phyloP scores from a whole-genome alignment of 306 rosid genomes.

The Acmispon strigosus region DNA sequence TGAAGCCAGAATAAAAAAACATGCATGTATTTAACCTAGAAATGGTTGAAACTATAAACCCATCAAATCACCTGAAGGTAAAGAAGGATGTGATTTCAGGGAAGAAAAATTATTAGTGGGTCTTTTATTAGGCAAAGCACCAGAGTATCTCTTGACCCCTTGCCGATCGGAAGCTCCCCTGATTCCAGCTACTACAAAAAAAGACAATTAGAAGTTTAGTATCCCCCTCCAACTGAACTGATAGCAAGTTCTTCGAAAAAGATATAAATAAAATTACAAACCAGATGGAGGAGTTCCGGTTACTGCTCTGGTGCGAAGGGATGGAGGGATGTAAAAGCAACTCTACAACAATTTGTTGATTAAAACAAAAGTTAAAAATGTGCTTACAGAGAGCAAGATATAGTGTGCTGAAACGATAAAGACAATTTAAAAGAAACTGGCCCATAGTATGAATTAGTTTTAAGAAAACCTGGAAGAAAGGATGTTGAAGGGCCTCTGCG shows the following conservation, averaged over 20 bases:
- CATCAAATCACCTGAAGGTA: constrained; percentile 50
- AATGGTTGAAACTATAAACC: not conserved
- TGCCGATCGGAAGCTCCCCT: constrained; percentile 49
- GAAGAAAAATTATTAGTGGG: constrained; percentile 47
- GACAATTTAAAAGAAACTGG: not conserved
- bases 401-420: not conserved
- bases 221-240: constrained; percentile 4
- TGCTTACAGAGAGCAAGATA: not conserved
- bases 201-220: not conserved
- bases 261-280: constrained; percentile 26
- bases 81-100: constrained; percentile 46
- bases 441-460: not conserved
- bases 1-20: not conserved
- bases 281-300: constrained; percentile 85
- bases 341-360: constrained; percentile 43
- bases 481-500: constrained; percentile 89
- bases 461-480: constrained; percentile 74
- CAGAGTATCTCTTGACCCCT: constrained; percentile 45
- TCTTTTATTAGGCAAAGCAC: constrained; percentile 52
- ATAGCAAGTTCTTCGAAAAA: not conserved
- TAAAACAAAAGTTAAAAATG: not conserved
- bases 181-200: constrained; percentile 45
- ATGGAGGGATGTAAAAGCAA: constrained; percentile 86
- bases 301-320: constrained; percentile 65
- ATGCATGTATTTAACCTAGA: not conserved